Evolutionary conservation across 441 rosid genomes (phyloP), one percentile per base, ranked within the genome.

Genomic region (Erysimum pusillum): DNA sequence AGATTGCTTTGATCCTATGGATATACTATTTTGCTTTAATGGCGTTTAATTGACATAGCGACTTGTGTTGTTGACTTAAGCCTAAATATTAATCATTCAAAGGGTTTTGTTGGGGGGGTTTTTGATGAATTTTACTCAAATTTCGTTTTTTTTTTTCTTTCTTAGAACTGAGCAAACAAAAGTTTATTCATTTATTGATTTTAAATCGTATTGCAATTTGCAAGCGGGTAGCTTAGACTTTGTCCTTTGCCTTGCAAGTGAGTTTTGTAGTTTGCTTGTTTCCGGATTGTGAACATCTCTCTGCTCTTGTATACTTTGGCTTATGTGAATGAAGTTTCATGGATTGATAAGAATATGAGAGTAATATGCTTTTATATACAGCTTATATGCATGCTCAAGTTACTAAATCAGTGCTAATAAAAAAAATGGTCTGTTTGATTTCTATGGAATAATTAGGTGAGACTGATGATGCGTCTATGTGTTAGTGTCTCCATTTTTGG

Each of bases 361-460:
- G 39, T 13, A 41, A 17, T 11, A 49, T 64, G n/a, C 38, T 44
- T n/a, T n/a, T n/a, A n/a, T n/a, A n/a, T n/a, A n/a, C n/a, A n/a
- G n/a, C n/a, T n/a, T n/a, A n/a, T n/a, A n/a, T n/a, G n/a, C n/a
- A n/a, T 64, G n/a, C 38, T 44, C 32, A 2, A 46, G 32, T 42
- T 56, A 42, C 11, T 60, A 35, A 41, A 60, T 6, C 63, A 18
- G 39, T 42, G 22, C 12, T 64, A 2, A 7, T 44, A 2, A 18
- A 57, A 18, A 57, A 11, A 32, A 57, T 74, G 52, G 18, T 66
- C 35, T 58, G 36, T 36, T 59, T 66, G 20, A 51, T 51, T 61
- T 36, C 9, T 0, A 25, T 25, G 38, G 57, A n/a, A 22, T 22
- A 22, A 22, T 22, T 22, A 22, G 25, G 25, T 22, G 25, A 22